Conservation (phyloP, 2,329 filamentous ascomycete genomes). For the Ustilaginoidea virens region DNA sequence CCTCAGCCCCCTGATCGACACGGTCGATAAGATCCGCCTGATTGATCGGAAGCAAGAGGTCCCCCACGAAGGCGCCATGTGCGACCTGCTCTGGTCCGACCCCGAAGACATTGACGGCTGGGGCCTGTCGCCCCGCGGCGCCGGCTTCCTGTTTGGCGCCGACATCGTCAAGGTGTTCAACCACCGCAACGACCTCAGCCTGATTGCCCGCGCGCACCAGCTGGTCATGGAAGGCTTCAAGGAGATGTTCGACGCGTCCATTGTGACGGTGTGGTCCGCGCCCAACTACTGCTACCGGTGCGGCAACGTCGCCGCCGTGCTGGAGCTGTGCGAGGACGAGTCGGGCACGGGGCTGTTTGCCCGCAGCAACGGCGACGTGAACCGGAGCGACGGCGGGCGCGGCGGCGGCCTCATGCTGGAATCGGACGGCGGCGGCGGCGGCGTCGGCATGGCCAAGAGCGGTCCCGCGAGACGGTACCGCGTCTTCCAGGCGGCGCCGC, state of each 20-base stretch:
- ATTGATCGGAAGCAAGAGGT: slow-evolving; percentile 97
- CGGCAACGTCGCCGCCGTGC: slow-evolving; percentile 86
- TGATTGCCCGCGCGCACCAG: slow-evolving; percentile 90
- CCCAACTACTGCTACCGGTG: slow-evolving; percentile 96
- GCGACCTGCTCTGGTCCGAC: slow-evolving; percentile 93
- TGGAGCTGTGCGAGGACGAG: slow-evolving; percentile 82
- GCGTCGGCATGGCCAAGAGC: slow-evolving; percentile 25
- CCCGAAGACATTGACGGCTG: slow-evolving; percentile 96
- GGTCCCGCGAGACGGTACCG: slow-evolving; percentile 83
- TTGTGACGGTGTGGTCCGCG: slow-evolving; percentile 97
- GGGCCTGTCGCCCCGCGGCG: slow-evolving; percentile 85
- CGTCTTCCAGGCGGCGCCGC: slow-evolving; percentile 91
- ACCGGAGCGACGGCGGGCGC: slow-evolving; percentile 35
- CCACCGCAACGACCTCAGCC: slow-evolving; percentile 76
- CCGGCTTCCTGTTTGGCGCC: slow-evolving; percentile 87
- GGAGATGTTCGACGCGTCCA: slow-evolving; percentile 93
- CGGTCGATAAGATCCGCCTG: slow-evolving; percentile 86
- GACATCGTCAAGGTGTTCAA: slow-evolving; percentile 97
- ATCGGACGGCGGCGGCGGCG: no score
- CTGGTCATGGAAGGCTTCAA: slow-evolving; percentile 99
- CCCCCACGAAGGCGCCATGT: slow-evolving; percentile 97
- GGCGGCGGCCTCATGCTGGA: slow-evolving; percentile 34
- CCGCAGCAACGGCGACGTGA: slow-evolving; percentile 56
- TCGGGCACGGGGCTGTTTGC: slow-evolving; percentile 56
- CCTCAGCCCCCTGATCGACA: slow-evolving; percentile 79